Evolutionary conservation across 2,329 filamentous ascomycete genomes (phyloP), one percentile per base, ranked within the genome.

Genomic region (Sporothrix curviconia): DNA sequence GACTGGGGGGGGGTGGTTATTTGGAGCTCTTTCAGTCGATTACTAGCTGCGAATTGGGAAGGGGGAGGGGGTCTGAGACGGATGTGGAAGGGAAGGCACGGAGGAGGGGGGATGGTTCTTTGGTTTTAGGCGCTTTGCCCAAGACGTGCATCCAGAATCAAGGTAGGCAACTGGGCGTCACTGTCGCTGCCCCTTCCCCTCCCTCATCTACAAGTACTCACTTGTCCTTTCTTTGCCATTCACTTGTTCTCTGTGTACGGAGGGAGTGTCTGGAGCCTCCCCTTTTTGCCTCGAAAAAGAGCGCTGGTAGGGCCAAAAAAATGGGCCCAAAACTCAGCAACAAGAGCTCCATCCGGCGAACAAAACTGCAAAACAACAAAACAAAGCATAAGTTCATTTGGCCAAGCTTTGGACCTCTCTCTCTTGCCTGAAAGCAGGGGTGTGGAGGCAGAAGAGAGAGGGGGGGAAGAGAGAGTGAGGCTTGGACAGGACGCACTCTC

Each of bases 71-170:
- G 30, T 28, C 25, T 17, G 46, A 17, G 42, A 40, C 9, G 56
- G 42, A 40, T 19, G 17, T 42, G 43, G 56, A 40, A 34, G 17
- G 36, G 34, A 34, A 39, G 24, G n/a, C n/a, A n/a, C n/a, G 22
- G 32, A 19, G 42, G 47, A 49, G 47, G 25, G 47, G n/a, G 50
- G 34, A n/a, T 14, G 28, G 25, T 34, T n/a, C 32, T n/a, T n/a
- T 54, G 28, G 52, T 34, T 55, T 55, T 44, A 46, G 52, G 52
- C 52, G 52, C 52, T 55, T n/a, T 55, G 52, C 40, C n/a, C 14
- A 37, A 40, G 28, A 36, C 7, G n/a, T 28, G 28, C 28, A 46
- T 36, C 37, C 19, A 44, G 24, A 46, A 19, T 19, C 25, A 15
- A 42, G 50, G 24, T 37, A 51, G n/a, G n/a, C n/a, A 32, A 51